Evolutionary conservation across 2,329 filamentous ascomycete species (phyloP).

Genomic region (Raffaelea deltoideospora): DNA sequence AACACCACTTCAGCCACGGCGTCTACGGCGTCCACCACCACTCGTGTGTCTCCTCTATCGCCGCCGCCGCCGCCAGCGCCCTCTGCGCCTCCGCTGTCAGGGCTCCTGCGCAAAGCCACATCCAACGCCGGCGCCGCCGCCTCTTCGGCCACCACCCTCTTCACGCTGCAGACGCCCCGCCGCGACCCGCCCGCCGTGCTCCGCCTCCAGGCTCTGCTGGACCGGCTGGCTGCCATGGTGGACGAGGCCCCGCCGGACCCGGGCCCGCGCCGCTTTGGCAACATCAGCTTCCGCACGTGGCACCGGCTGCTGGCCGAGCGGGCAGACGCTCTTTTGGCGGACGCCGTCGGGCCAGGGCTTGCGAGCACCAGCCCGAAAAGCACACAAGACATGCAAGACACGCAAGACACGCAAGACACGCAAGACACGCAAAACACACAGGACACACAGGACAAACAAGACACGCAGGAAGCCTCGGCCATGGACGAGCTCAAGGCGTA

Average conservation of each 20-base stretch:
- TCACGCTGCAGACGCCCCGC: conserved; percentile 25
- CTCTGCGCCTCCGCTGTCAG: too few species aligned
- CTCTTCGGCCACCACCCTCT: conserved; percentile 29
- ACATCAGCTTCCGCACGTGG: conserved; percentile 82
- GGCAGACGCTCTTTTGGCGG: conserved; percentile 37
- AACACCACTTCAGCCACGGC: background rate
- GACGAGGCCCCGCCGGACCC: conserved; percentile 69
- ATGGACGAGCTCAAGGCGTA: conserved; percentile 59
- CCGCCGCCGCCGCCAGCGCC: too few species aligned
- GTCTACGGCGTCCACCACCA: background rate
- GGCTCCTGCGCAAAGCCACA: background rate
- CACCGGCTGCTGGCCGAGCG: conserved; percentile 50
- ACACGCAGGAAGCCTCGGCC: conserved; percentile 22
- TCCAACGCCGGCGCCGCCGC: conserved; percentile 15
- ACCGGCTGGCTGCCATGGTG: conserved; percentile 49
- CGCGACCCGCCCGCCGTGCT: conserved; percentile 41
- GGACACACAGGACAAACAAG: conserved; percentile 9
- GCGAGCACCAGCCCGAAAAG: conserved; percentile 12
- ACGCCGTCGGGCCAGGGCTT: conserved; percentile 43
- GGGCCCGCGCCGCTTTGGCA: conserved; percentile 81
- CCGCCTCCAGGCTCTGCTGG: conserved; percentile 51
- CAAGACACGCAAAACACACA: conserved; percentile 9
- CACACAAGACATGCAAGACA: conserved; percentile 2
- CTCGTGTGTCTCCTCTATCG: too few species aligned
- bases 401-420: conserved; percentile 11